These are phyloP conservation scores for Coix lacrymajobi DNA, from an alignment of 176 grass and related monocot species.

Conservation along the genomic window DNA sequence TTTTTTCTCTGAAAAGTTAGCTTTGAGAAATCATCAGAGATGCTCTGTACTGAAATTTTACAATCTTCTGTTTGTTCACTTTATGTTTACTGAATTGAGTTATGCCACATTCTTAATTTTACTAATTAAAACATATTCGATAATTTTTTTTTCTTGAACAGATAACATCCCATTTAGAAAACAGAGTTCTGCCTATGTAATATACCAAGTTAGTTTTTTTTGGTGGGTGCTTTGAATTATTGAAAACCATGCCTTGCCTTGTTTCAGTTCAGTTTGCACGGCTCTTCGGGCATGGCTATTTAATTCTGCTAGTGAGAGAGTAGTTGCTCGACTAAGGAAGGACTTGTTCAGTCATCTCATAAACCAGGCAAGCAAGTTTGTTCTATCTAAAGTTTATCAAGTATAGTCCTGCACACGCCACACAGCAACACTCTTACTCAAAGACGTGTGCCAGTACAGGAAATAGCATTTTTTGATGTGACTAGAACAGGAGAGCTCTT, in stretches of 20 bases:
- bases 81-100: slow-evolving; percentile 18
- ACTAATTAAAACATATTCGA: not conserved
- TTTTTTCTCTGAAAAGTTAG: slow-evolving; percentile 22
- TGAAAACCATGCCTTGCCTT: slow-evolving; percentile 18
- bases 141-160: not conserved
- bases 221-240: slow-evolving; percentile 2
- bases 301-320: slow-evolving; percentile 90
- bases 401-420: not conserved
- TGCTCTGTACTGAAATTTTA: not conserved
- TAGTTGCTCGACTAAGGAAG: slow-evolving; percentile 91
- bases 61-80: not conserved
- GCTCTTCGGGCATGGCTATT: slow-evolving; percentile 86
- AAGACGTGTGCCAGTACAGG: slow-evolving; percentile 40
- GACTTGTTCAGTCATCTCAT: slow-evolving; percentile 95
- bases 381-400: not conserved
- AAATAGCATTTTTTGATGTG: slow-evolving; percentile 98
- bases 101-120: not conserved
- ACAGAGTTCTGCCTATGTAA: not conserved
- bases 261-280: slow-evolving; percentile 88
- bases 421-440: not conserved
- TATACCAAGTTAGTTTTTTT: not conserved
- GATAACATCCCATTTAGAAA: not conserved
- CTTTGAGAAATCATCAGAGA: not conserved
- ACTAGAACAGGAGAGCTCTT: slow-evolving; percentile 94
- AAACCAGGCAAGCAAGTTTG: slow-evolving; percentile 51